phyloP scores from a whole-genome alignment of 1,284 basidiomycete species.

The Fistulina hepatica region DNA sequence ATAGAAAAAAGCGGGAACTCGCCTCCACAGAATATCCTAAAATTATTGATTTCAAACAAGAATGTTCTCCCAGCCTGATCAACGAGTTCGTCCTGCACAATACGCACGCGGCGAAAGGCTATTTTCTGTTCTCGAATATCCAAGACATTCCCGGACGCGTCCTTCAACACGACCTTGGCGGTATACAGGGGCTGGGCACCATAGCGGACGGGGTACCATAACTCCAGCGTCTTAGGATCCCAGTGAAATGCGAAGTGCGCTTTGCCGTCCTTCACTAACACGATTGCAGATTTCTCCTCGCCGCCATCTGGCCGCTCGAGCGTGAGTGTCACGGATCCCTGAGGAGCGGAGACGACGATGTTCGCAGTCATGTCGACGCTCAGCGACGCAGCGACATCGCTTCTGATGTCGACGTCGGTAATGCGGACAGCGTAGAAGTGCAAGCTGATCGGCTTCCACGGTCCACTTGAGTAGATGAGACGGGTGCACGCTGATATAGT shows the following conservation, averaged over 20 bases:
- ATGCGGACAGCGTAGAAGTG: constrained; percentile 59
- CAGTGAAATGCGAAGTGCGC: constrained; percentile 41
- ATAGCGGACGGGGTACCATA: constrained; percentile 82
- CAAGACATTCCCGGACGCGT: constrained; percentile 35
- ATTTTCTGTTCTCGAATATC: constrained; percentile 48
- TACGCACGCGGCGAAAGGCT: constrained; percentile 62
- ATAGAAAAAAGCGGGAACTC: constrained; percentile 10
- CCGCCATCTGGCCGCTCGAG: constrained; percentile 39
- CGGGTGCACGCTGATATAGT: not conserved
- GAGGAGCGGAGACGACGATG: not conserved
- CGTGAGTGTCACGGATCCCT: constrained; percentile 18
- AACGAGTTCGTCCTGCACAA: constrained; percentile 67
- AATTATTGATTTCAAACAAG: constrained; percentile 81
- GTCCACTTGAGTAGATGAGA: constrained; percentile 31
- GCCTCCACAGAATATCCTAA: constrained; percentile 82
- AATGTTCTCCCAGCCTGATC: constrained; percentile 72
- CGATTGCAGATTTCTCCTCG: constrained; percentile 25
- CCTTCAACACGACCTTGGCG: constrained; percentile 40
- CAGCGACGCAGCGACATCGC: constrained; percentile 40
- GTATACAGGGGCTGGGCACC: constrained; percentile 72
- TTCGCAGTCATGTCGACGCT: constrained; percentile 37
- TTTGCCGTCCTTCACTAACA: constrained; percentile 28
- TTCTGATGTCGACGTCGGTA: constrained; percentile 49
- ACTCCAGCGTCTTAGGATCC: constrained; percentile 41
- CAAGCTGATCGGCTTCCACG: constrained; percentile 68